Evolutionary conservation across 371 early-diverging fungal genomes (phyloP).

Genomic region (Homolaphlyctis polyrhiza): DNA sequence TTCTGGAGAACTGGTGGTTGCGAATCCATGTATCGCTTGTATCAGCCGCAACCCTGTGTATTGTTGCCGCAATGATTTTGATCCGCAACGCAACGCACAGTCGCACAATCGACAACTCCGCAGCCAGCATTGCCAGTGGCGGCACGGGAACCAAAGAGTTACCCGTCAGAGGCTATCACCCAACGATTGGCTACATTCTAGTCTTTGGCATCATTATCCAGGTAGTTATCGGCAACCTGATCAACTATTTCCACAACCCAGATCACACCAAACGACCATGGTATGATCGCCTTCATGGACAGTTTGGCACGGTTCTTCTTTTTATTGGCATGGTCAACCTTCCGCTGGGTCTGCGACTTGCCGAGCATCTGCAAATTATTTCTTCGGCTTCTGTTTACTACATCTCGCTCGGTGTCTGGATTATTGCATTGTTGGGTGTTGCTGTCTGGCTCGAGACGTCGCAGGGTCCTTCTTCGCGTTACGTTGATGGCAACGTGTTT

Average conservation of each 20-base stretch:
- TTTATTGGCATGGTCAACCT: background rate
- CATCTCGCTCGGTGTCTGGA: background rate
- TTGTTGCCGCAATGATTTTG: background rate
- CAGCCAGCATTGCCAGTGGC: background rate
- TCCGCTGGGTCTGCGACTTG: background rate
- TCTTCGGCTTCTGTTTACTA: background rate
- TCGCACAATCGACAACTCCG: no score
- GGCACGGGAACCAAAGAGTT: background rate
- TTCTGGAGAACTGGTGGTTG: constrained; percentile 2
- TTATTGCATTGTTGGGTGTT: background rate
- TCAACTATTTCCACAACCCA: background rate
- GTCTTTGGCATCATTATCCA: background rate
- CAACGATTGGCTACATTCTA: background rate
- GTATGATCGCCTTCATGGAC: background rate
- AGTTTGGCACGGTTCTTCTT: background rate
- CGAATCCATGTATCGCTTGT: background rate
- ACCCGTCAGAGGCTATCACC: background rate
- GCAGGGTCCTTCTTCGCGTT: background rate
- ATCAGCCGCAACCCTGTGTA: background rate
- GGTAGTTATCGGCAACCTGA: background rate
- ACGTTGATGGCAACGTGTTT: constrained; percentile 4
- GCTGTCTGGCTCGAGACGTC: background rate
- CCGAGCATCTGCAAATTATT: background rate
- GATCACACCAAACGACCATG: background rate
- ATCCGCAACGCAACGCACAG: background rate